Evolutionary conservation across 192 early-diverging fungal species (phyloP).

Genomic region (Gonapodya sp.): DNA sequence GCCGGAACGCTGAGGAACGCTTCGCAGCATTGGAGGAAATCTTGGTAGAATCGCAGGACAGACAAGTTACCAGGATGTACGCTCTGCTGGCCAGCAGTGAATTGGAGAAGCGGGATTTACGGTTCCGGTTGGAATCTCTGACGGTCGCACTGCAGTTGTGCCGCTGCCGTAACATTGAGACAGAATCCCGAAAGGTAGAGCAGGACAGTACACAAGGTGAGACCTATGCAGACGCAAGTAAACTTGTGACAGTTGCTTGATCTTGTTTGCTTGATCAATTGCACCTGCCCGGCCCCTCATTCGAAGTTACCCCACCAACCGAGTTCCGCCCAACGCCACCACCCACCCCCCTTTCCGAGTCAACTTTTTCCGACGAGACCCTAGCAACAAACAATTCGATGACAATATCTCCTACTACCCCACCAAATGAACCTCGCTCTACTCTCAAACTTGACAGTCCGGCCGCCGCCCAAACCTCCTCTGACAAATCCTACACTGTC

Average conservation of each 20-base stretch:
- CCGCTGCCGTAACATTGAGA: background rate
- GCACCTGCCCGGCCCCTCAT: no score
- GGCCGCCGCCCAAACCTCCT: background rate
- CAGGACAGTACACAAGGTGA: background rate
- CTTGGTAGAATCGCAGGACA: background rate
- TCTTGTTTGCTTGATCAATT: no score
- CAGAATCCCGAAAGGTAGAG: background rate
- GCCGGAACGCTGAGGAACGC: no score
- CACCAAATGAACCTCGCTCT: background rate
- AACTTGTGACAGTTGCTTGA: background rate
- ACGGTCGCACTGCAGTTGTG: background rate
- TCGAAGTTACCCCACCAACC: no score
- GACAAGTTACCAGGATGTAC: background rate
- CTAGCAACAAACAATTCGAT: background rate
- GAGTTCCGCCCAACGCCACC: background rate
- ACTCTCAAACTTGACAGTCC: background rate
- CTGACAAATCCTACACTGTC: no score
- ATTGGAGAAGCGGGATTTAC: background rate
- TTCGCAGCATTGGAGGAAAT: background rate
- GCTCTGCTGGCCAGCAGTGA: background rate
- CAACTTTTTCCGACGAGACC: background rate
- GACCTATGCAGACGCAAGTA: background rate
- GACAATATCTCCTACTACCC: background rate
- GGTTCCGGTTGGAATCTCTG: background rate
- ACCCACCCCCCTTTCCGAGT: background rate